Evolutionary conservation across 441 rosid genomes (phyloP), one percentile per base, ranked within the genome.

Genomic region (Mallotus repandus): DNA sequence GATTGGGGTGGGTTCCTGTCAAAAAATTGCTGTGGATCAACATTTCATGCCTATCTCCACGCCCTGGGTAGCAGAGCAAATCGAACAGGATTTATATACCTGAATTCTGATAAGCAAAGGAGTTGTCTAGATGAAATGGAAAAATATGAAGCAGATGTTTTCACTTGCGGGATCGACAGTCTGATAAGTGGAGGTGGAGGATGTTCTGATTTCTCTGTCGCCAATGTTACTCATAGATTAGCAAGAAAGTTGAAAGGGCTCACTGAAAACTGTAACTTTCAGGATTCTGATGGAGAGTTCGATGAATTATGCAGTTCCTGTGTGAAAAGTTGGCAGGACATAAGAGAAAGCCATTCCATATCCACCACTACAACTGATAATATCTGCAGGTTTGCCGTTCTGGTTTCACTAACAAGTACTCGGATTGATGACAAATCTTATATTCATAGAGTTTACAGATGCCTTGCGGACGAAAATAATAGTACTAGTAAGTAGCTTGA

Each of bases 1-100:
- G 82, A 80, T 38, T 81, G 86, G 90, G 84, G 84, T 12, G 85
- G 86, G 5, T 79, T 85, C 72, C 79, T 82, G 21, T 32, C 55
- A 54, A 18, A 61, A 68, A 76, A 63, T 22, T 81, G 82, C 72
- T 80, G 86, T 68, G 82, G 76, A 55, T 73, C 70, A 62, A 78
- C 73, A 43, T 80, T 83, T 63, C 57, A 35, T 8, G 59, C 69
- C 25, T 84, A 81, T 67, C 81, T 87, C 48, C 56, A 66, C 22
- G 80, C 79, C 16, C 72, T 85, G 32, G 82, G 83, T 15, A 12
- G 1, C 21, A 75, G 80, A n/a, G 83, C 86, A 7, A 84, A 82
- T 72, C 74, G 6, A 55, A 85, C 88, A 6, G 85, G 86, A 50
- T 43, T 67, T 1, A 70, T 85, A 60, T 83, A 61, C 71, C 50